These are phyloP conservation scores for Leishmania amazonensis DNA, from an alignment of 208 protist species.

Conservation along the genomic window DNA sequence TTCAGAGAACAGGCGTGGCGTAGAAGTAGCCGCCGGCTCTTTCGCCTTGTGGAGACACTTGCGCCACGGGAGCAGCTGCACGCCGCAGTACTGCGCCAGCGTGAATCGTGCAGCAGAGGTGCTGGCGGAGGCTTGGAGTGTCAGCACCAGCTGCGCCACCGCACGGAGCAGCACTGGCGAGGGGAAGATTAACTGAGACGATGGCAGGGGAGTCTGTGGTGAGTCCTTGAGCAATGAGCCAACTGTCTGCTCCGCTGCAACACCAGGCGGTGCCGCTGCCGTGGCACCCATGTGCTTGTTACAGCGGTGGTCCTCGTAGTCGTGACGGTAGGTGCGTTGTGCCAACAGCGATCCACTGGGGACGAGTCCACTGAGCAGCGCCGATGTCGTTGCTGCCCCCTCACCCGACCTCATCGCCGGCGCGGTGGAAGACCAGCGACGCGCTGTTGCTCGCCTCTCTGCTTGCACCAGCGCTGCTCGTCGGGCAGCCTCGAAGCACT, in stretches of 20 bases:
- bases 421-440: not conserved
- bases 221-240: not conserved
- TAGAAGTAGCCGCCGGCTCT: not conserved
- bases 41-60: not conserved
- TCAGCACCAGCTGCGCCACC: constrained; percentile 30
- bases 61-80: constrained; percentile 14
- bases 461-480: not conserved
- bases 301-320: constrained; percentile 1
- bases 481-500: constrained; percentile 10
- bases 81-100: constrained; percentile 19
- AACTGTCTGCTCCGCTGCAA: not conserved
- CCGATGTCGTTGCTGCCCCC: not conserved
- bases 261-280: not conserved
- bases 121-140: constrained; percentile 17
- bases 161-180: constrained; percentile 21
- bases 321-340: not conserved
- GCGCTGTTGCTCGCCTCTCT: not conserved
- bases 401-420: not conserved
- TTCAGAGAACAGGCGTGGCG: not conserved
- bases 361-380: not conserved
- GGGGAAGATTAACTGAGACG: constrained; percentile 5
- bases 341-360: constrained; percentile 5
- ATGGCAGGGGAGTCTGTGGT: not conserved
- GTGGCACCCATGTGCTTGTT: too few species aligned
- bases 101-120: constrained; percentile 16